A percentile compares a stretch with the other conserved stretches of the same genome.
Conservation (phyloP, 495 filamentous ascomycete genomes). For the Penicillium manginii region DNA sequence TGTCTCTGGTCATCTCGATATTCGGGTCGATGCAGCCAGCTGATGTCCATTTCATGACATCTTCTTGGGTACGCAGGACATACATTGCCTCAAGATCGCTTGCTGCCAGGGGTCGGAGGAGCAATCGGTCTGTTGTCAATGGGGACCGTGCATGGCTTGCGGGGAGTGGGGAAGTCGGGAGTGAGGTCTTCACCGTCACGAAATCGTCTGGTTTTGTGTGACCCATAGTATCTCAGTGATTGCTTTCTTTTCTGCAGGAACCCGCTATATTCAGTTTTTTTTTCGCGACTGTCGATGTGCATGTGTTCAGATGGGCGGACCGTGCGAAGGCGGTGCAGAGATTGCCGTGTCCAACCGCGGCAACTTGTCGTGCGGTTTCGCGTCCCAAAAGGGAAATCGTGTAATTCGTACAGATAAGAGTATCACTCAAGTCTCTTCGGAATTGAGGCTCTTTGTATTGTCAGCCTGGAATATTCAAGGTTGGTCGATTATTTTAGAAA, state of each 20-base stretch:
- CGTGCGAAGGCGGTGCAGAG: slow-evolving; percentile 7
- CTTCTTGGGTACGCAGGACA: slow-evolving; percentile 48
- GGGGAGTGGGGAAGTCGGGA: slow-evolving; percentile 19
- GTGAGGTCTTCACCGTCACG: slow-evolving; percentile 13
- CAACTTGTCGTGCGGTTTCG: not conserved
- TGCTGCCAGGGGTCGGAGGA: slow-evolving; percentile 41
- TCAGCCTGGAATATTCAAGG: no score
- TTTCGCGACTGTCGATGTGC: not conserved
- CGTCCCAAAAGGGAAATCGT: not conserved
- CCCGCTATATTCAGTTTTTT: not conserved
- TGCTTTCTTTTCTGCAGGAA: not conserved
- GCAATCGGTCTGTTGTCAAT: slow-evolving; percentile 47
- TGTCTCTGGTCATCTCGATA: slow-evolving; percentile 34
- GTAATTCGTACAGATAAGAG: not conserved
- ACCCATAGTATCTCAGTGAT: not conserved
- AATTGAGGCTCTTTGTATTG: no score
- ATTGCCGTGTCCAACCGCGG: slow-evolving; percentile 2
- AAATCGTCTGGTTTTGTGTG: not conserved
- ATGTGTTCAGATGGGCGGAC: slow-evolving; percentile 1
- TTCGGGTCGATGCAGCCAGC: slow-evolving; percentile 37
- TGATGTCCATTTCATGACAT: slow-evolving; percentile 54
- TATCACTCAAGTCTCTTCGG: not conserved
- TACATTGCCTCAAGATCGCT: slow-evolving; percentile 41
- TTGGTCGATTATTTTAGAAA: no score
- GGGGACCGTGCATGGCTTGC: slow-evolving; percentile 6